A percentile compares a stretch with the other conserved stretches of the same genome.
Conservation (phyloP, 495 filamentous ascomycete species). For the Talaromyces liani region DNA sequence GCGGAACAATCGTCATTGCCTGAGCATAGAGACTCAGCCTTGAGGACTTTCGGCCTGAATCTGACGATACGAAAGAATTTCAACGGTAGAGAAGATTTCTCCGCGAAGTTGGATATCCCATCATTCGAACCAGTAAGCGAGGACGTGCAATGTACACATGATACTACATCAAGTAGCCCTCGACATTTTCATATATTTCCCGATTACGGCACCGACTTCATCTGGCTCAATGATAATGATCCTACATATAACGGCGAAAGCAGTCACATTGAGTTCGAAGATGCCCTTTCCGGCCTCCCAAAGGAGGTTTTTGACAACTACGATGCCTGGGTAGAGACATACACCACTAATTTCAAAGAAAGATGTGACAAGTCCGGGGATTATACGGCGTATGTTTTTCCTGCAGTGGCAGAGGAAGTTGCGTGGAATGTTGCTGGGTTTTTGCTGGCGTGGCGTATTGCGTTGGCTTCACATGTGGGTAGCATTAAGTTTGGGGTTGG, state of each 20-base stretch:
- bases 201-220: slow-evolving; percentile 17
- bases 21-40: slow-evolving; percentile 3
- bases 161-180: background rate
- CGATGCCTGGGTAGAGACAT: slow-evolving; percentile 17
- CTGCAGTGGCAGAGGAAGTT: slow-evolving; percentile 12
- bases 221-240: slow-evolving; percentile 13
- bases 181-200: slow-evolving; percentile 16
- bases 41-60: slow-evolving; percentile 15
- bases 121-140: background rate
- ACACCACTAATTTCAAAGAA: slow-evolving; percentile 10
- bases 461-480: slow-evolving; percentile 13
- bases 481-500: slow-evolving; percentile 11
- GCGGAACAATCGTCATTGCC: slow-evolving; percentile 7
- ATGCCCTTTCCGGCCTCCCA: slow-evolving; percentile 10
- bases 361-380: slow-evolving; percentile 10
- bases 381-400: slow-evolving; percentile 9
- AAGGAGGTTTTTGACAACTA: slow-evolving; percentile 12
- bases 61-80: slow-evolving; percentile 9
- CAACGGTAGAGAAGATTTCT: slow-evolving; percentile 1
- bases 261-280: slow-evolving; percentile 5
- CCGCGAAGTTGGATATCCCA: background rate
- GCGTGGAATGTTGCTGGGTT: slow-evolving; percentile 19
- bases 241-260: slow-evolving; percentile 1
- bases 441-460: slow-evolving; percentile 20
- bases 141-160: background rate